These are phyloP conservation scores for Lachancea meyersii DNA, from an alignment of 805 yeast genomes.

Conservation along the genomic window DNA sequence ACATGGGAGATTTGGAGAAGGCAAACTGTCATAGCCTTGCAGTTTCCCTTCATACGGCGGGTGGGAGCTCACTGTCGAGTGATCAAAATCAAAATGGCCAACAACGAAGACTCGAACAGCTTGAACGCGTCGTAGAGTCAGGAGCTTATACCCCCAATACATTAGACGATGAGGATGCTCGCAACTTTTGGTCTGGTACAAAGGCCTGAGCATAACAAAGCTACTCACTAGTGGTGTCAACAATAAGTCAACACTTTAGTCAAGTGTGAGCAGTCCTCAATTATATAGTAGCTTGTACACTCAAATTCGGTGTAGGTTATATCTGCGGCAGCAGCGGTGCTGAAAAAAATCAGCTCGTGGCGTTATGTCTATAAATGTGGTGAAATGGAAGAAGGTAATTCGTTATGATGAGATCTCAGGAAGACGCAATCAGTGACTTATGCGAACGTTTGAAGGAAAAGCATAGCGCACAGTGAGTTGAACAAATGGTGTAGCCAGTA, in stretches of 20 bases:
- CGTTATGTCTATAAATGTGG: neutral
- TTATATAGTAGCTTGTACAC: too few relatives aligned
- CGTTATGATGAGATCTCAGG: neutral
- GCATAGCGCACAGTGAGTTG: conserved; percentile 56
- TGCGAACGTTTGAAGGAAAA: conserved; percentile 25
- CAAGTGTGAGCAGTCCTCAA: neutral
- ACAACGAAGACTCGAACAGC: conserved; percentile 1
- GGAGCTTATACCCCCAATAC: conserved; percentile 32
- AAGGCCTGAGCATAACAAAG: neutral
- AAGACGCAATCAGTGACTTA: neutral
- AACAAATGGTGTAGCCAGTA: conserved; percentile 77
- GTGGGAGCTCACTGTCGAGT: neutral
- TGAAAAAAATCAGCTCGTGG: too few relatives aligned
- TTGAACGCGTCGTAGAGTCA: conserved; percentile 4
- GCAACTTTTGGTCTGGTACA: conserved; percentile 30
- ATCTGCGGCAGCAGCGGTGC: too few relatives aligned
- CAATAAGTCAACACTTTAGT: too few relatives aligned
- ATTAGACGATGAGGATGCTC: conserved; percentile 33
- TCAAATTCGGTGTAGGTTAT: too few relatives aligned
- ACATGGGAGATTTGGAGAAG: neutral
- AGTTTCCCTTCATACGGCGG: conserved; percentile 1
- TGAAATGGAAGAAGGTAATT: neutral
- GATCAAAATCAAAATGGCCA: neutral
- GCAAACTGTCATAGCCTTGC: conserved; percentile 1
- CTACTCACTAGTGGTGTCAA: neutral